phyloP scores from a whole-genome alignment of 108 stramenopile species.

The Skeletonema potamos region DNA sequence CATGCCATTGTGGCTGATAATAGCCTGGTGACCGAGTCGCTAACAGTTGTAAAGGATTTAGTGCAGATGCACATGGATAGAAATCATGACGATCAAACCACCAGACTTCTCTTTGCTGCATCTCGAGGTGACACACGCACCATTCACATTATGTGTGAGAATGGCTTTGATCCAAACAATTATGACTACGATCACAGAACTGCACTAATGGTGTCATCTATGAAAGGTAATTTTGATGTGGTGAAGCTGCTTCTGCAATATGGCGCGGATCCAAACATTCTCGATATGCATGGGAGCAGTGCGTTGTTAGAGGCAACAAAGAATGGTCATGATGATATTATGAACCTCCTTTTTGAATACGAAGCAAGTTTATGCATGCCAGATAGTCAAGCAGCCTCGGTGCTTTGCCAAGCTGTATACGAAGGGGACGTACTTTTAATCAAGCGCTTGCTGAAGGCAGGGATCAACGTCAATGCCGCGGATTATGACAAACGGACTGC shows the following conservation, averaged over 20 bases:
- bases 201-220: slow-evolving; percentile 71
- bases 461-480: slow-evolving; percentile 54
- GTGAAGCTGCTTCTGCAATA: slow-evolving; percentile 52
- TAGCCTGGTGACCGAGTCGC: neutral
- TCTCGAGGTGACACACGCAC: slow-evolving; percentile 66
- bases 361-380: slow-evolving; percentile 47
- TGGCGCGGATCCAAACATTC: slow-evolving; percentile 58
- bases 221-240: slow-evolving; percentile 70
- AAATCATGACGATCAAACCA: slow-evolving; percentile 66
- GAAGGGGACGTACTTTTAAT: slow-evolving; percentile 49
- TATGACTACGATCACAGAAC: slow-evolving; percentile 68
- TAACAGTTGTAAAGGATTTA: slow-evolving; percentile 48
- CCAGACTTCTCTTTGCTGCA: slow-evolving; percentile 62
- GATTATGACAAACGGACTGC: slow-evolving; percentile 64
- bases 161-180: slow-evolving; percentile 73
- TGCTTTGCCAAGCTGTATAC: slow-evolving; percentile 50
- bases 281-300: slow-evolving; percentile 65
- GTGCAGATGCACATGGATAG: slow-evolving; percentile 66
- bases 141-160: slow-evolving; percentile 62
- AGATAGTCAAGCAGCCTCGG: slow-evolving; percentile 47
- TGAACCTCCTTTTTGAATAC: slow-evolving; percentile 34
- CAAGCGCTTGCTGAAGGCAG: slow-evolving; percentile 46
- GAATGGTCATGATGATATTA: slow-evolving; percentile 55
- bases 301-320: slow-evolving; percentile 63
- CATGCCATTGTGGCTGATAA: neutral